Evolutionary conservation across 768 basidiomycete species (phyloP).

Genomic region (Boletus vermiculosoides): DNA sequence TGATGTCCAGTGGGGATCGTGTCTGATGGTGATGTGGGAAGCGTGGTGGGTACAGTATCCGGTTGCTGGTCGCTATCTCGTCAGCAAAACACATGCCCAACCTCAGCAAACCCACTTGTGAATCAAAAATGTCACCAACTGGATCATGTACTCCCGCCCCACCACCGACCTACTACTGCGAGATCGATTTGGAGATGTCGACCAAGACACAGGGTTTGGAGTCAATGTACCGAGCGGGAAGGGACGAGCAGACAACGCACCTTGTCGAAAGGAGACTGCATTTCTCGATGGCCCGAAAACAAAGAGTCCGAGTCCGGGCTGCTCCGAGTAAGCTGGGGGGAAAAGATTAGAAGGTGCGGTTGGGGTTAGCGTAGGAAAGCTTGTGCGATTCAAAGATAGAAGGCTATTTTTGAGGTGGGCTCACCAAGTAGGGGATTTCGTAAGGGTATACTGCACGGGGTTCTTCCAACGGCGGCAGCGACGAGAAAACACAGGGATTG

Average conservation of each 20-base stretch:
- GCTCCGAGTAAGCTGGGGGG: no score
- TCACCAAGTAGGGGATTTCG: background rate
- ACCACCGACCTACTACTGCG: no score
- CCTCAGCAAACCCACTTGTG: no score
- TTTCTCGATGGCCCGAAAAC: conserved; percentile 77
- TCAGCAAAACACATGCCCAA: no score
- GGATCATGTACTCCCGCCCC: no score
- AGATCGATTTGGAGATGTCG: conserved; percentile 81
- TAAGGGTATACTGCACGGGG: conserved; percentile 1
- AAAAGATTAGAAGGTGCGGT: conserved; percentile 6
- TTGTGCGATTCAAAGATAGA: conserved; percentile 11
- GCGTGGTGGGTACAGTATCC: no score
- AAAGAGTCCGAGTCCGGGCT: no score
- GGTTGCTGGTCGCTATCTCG: no score
- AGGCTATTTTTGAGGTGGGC: conserved; percentile 1
- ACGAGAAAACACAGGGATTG: conserved; percentile 9
- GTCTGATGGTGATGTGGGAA: no score
- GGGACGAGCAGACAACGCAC: no score
- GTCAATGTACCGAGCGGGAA: background rate
- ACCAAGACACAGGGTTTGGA: conserved; percentile 60
- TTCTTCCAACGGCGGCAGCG: conserved; percentile 21
- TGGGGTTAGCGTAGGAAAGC: background rate
- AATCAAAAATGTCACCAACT: no score
- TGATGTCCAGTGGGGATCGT: no score
- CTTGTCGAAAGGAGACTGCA: conserved; percentile 61